A percentile compares a stretch with the other conserved stretches of the same genome.
These are phyloP conservation scores for Clonostachys byssicola DNA, from an alignment of 2,329 filamentous ascomycete genomes.

Conservation along the genomic window DNA sequence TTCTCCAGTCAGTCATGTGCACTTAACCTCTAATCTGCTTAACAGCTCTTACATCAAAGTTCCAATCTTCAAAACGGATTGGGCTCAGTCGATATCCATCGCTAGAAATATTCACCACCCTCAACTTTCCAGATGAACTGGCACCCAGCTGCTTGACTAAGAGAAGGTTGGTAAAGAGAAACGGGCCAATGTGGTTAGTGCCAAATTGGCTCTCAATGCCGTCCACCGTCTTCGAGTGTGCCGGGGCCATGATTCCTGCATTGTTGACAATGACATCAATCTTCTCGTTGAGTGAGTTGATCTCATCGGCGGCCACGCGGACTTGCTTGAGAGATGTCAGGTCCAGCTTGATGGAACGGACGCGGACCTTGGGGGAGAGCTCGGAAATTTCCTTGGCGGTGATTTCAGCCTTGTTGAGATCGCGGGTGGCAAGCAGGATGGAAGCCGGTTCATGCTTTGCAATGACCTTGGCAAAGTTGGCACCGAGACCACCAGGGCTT, in stretches of 20 bases:
- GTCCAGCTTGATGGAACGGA: conserved; percentile 15
- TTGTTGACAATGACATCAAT: conserved; percentile 4
- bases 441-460: background rate
- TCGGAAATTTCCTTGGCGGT: background rate
- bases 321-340: conserved; percentile 27
- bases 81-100: conserved; percentile 33
- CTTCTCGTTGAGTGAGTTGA: conserved; percentile 21
- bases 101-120: conserved; percentile 39
- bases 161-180: conserved; percentile 31
- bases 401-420: background rate
- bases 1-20: background rate
- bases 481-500: background rate
- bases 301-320: conserved; percentile 21
- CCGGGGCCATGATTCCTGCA: conserved; percentile 5
- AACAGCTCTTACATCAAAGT: conserved; percentile 19
- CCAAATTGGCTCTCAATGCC: conserved; percentile 44
- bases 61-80: conserved; percentile 35
- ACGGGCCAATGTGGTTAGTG: conserved; percentile 30
- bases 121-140: conserved; percentile 9
- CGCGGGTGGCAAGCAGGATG: conserved; percentile 1
- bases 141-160: conserved; percentile 18
- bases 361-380: background rate
- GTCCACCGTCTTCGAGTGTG: conserved; percentile 21
- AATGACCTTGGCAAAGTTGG: background rate
- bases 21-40: background rate